These are phyloP conservation scores for Prillingera fragicola DNA, from an alignment of 1,284 basidiomycete species.

Conservation along the genomic window DNA sequence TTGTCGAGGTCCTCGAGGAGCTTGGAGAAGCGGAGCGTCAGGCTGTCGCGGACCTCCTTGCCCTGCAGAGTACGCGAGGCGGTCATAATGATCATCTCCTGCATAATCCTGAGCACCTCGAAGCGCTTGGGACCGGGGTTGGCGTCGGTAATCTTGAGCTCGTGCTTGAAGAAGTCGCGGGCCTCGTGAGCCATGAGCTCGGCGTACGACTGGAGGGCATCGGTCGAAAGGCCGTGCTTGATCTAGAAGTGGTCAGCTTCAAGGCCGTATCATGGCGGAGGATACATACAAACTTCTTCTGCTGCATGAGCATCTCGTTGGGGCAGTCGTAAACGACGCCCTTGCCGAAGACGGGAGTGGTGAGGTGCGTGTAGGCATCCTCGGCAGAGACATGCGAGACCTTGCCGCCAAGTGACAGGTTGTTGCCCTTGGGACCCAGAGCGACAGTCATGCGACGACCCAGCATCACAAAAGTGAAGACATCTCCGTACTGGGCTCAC, in stretches of 20 bases:
- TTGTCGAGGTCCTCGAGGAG: slow-evolving; percentile 88
- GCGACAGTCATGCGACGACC: slow-evolving; percentile 88
- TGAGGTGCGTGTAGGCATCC: slow-evolving; percentile 91
- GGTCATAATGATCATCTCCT: slow-evolving; percentile 93
- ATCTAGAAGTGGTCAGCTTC: slow-evolving; percentile 48
- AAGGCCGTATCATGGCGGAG: slow-evolving; percentile 9
- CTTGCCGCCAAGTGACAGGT: slow-evolving; percentile 92
- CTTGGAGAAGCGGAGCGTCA: slow-evolving; percentile 81
- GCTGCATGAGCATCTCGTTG: slow-evolving; percentile 96
- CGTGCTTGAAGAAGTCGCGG: slow-evolving; percentile 59
- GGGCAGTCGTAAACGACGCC: slow-evolving; percentile 98
- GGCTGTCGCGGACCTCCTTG: slow-evolving; percentile 69
- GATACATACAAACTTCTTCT: slow-evolving; percentile 76
- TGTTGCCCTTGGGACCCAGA: slow-evolving; percentile 86
- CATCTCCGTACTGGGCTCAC: slow-evolving; percentile 55
- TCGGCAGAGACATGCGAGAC: slow-evolving; percentile 89
- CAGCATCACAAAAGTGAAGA: slow-evolving; percentile 91
- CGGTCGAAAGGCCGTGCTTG: slow-evolving; percentile 85
- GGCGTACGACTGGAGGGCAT: slow-evolving; percentile 87
- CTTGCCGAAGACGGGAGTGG: slow-evolving; percentile 90
- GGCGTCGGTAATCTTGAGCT: slow-evolving; percentile 26
- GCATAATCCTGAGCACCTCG: slow-evolving; percentile 68
- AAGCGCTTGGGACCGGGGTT: slow-evolving; percentile 29
- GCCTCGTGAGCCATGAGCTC: slow-evolving; percentile 85
- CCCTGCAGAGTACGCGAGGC: slow-evolving; percentile 91